Evolutionary conservation across 2,329 filamentous ascomycete species (phyloP).

Genomic region (Diaporthe longicolla): DNA sequence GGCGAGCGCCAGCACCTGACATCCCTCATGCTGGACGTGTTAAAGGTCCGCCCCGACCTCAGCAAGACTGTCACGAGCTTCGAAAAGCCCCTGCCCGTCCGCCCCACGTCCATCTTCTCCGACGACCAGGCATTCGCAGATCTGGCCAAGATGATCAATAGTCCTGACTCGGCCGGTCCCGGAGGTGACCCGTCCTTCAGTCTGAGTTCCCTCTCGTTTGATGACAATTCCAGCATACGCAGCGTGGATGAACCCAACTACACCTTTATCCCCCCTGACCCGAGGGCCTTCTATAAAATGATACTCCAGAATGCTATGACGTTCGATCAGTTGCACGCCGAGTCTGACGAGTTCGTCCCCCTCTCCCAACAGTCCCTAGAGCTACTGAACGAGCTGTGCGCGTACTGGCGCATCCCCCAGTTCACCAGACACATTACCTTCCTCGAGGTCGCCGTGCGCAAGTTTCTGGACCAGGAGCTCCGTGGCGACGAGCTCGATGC

Average conservation of each 20-base stretch:
- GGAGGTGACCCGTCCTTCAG: conserved; percentile 77
- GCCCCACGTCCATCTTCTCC: conserved; percentile 59
- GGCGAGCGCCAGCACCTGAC: conserved; percentile 89
- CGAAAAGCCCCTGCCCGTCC: conserved; percentile 72
- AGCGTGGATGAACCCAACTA: conserved; percentile 77
- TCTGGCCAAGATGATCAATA: conserved; percentile 65
- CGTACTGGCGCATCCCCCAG: conserved; percentile 90
- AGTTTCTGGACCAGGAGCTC: conserved; percentile 88
- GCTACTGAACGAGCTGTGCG: conserved; percentile 85
- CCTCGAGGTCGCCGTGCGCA: conserved; percentile 86
- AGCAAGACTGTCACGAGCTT: conserved; percentile 79
- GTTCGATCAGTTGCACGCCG: conserved; percentile 71
- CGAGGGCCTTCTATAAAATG: conserved; percentile 85
- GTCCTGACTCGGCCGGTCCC: conserved; percentile 57
- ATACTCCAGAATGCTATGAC: conserved; percentile 83
- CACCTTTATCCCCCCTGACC: conserved; percentile 90
- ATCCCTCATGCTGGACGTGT: conserved; percentile 92
- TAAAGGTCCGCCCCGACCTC: conserved; percentile 87
- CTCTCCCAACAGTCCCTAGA: conserved; percentile 86
- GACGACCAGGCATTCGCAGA: conserved; percentile 68
- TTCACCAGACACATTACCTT: conserved; percentile 85
- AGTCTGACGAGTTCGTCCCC: conserved; percentile 64
- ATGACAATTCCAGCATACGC: conserved; percentile 65
- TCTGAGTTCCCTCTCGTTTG: conserved; percentile 75
- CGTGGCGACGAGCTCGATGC: conserved; percentile 85